Percentiles rank a stretch among this genome's conserved stretches.
These are phyloP conservation scores for Hebeloma cylindrosporum DNA, from an alignment of 768 basidiomycete species.

Conservation along the genomic window DNA sequence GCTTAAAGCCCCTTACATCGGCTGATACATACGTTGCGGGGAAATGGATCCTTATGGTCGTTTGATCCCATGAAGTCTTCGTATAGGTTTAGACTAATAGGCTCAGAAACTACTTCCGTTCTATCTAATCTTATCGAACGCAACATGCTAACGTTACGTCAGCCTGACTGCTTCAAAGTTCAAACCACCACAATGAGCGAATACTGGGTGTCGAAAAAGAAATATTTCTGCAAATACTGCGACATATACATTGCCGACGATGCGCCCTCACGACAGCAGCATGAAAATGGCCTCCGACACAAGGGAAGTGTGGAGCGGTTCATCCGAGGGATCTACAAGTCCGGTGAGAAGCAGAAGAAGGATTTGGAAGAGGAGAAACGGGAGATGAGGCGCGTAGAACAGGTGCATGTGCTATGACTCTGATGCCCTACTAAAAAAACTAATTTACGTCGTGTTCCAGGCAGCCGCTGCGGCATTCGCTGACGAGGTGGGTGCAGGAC, in stretches of 20 bases:
- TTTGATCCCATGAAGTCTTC: neutral
- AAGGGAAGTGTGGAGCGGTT: conserved; percentile 93
- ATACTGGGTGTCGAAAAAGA: conserved; percentile 92
- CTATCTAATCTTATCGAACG: conserved; percentile 2
- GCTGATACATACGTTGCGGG: too few relatives aligned
- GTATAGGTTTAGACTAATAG: too few relatives aligned
- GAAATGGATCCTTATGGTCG: too few relatives aligned
- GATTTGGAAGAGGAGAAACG: conserved; percentile 82
- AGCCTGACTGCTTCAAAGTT: neutral
- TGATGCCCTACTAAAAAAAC: neutral
- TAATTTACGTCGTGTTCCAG: conserved; percentile 33
- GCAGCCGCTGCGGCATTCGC: conserved; percentile 81
- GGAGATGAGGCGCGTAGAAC: conserved; percentile 85
- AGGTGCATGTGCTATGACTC: conserved; percentile 42
- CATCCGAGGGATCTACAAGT: conserved; percentile 90
- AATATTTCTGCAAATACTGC: conserved; percentile 96
- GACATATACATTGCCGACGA: conserved; percentile 97
- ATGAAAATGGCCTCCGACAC: conserved; percentile 92
- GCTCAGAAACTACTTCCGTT: too few relatives aligned
- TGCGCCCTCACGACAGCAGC: conserved; percentile 84
- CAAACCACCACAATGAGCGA: conserved; percentile 71
- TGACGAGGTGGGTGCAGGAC: conserved; percentile 71
- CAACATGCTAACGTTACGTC: neutral
- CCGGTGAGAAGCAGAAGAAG: conserved; percentile 84
- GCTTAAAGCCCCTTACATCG: too few relatives aligned